Percentiles rank a stretch among this genome's conserved stretches.
These are phyloP conservation scores for Piromyces finnis DNA, from an alignment of 192 early-diverging fungal genomes.

Conservation along the genomic window DNA sequence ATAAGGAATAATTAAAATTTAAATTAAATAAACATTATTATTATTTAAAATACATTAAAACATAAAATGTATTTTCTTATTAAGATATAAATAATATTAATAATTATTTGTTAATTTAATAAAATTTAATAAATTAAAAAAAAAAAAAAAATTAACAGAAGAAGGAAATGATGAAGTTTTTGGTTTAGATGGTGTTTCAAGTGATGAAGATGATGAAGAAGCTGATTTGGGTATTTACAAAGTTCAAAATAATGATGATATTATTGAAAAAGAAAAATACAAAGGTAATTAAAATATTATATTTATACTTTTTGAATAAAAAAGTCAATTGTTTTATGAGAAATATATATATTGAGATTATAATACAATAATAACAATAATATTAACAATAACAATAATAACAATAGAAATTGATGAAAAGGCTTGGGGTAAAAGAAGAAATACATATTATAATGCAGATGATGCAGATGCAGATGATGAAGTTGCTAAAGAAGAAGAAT, in stretches of 20 bases:
- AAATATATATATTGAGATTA: no score
- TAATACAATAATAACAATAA: no score
- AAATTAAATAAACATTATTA: no score
- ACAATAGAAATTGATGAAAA: constrained; percentile 25
- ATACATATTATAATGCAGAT: constrained; percentile 20
- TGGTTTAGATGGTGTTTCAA: constrained; percentile 31
- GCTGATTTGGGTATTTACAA: background rate
- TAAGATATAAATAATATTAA: no score
- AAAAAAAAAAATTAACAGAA: constrained; percentile 8
- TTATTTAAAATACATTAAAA: no score
- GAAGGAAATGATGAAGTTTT: constrained; percentile 65
- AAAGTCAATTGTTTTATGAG: no score
- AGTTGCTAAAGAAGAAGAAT: constrained; percentile 23
- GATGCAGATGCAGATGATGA: constrained; percentile 1
- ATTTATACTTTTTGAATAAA: no score
- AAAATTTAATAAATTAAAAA: background rate
- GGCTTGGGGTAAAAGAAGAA: constrained; percentile 62
- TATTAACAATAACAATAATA: no score
- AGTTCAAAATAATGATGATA: background rate
- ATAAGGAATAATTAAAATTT: background rate
- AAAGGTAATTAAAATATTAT: background rate
- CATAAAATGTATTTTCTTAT: no score
- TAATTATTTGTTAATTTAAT: no score
- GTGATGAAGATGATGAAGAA: constrained; percentile 6
- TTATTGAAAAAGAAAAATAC: constrained; percentile 10